Evolutionary conservation across 108 stramenopile species (phyloP).

Genomic region (Cyclotella distinguenda): DNA sequence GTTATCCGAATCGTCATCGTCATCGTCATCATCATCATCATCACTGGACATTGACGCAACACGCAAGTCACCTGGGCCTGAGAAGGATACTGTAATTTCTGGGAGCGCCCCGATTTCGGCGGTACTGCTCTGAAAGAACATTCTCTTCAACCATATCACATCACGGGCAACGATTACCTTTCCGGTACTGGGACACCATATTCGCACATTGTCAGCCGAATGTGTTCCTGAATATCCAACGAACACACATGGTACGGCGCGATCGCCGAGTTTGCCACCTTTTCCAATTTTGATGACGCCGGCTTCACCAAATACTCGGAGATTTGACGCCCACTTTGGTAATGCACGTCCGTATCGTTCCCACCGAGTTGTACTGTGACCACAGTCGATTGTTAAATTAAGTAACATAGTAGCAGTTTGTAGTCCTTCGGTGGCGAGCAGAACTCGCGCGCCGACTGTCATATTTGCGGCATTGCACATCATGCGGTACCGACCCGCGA

Average conservation of each 20-base stretch:
- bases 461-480: no score
- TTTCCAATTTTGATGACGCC: constrained; percentile 19
- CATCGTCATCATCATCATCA: constrained; percentile 1
- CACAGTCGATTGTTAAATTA: no score
- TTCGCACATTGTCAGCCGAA: not conserved
- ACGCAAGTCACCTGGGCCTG: not conserved
- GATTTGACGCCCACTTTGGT: not conserved
- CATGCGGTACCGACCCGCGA: no score
- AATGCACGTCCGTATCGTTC: no score
- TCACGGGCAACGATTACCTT: not conserved
- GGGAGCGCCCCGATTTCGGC: not conserved
- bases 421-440: no score
- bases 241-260: constrained; percentile 22
- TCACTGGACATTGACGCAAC: no score
- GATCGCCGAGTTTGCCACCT: constrained; percentile 10
- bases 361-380: no score
- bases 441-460: no score
- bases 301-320: constrained; percentile 24
- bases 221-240: constrained; percentile 23
- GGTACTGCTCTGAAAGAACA: constrained; percentile 1
- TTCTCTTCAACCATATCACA: constrained; percentile 20
- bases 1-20: not conserved
- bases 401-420: no score
- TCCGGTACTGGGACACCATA: constrained; percentile 4
- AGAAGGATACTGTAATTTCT: not conserved